phyloP scores from a whole-genome alignment of 2,329 filamentous ascomycete species.

The Xylaria sp. region DNA sequence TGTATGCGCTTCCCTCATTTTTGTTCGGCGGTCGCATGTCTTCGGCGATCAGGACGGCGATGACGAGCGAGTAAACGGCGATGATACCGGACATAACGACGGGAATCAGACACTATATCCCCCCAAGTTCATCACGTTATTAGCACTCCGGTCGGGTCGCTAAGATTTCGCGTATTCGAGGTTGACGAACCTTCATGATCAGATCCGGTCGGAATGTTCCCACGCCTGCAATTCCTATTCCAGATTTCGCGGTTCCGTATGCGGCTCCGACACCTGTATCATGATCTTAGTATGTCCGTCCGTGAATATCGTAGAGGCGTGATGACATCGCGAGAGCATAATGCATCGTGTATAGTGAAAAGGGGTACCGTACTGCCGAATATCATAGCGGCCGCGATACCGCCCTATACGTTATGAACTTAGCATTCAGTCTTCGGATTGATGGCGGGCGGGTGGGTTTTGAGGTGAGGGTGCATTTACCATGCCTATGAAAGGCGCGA shows the following conservation, averaged over 20 bases:
- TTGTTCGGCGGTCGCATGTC: slow-evolving; percentile 77
- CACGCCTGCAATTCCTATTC: slow-evolving; percentile 87
- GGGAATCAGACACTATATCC: slow-evolving; percentile 78
- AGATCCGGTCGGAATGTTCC: slow-evolving; percentile 86
- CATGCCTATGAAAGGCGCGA: slow-evolving; percentile 90
- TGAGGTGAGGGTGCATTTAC: slow-evolving; percentile 58
- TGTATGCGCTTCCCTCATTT: slow-evolving; percentile 71
- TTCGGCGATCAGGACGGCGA: slow-evolving; percentile 93
- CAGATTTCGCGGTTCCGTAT: slow-evolving; percentile 88
- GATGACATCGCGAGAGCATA: too few relatives aligned
- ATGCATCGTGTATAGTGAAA: too few relatives aligned
- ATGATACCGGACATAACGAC: slow-evolving; percentile 99
- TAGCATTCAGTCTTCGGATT: neutral
- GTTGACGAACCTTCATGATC: slow-evolving; percentile 81
- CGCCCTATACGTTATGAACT: slow-evolving; percentile 63
- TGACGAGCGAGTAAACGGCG: slow-evolving; percentile 96
- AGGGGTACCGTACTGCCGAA: slow-evolving; percentile 87
- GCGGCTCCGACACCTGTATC: slow-evolving; percentile 75
- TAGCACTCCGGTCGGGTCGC: neutral
- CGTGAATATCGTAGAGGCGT: slow-evolving; percentile 39
- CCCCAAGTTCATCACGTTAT: neutral
- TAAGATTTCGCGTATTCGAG: neutral
- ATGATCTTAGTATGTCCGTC: slow-evolving; percentile 43
- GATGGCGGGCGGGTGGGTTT: slow-evolving; percentile 40
- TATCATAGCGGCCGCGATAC: slow-evolving; percentile 84